These are phyloP conservation scores for Choiromyces venosus DNA, from an alignment of 495 filamentous ascomycete species.

Conservation along the genomic window DNA sequence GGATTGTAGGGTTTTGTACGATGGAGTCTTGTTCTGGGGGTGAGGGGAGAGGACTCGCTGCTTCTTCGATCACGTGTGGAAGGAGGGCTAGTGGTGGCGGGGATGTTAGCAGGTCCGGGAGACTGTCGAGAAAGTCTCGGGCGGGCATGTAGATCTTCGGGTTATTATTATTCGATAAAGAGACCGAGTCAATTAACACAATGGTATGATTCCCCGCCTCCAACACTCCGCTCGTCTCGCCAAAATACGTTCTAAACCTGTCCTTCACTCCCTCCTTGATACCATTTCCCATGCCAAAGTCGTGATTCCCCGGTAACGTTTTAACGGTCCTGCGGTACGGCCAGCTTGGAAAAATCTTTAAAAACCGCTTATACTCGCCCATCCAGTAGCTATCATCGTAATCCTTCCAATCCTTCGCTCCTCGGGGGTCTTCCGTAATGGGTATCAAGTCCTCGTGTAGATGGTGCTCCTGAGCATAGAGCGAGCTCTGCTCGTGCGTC, in stretches of 20 bases:
- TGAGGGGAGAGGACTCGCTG: not conserved
- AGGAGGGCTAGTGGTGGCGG: not conserved
- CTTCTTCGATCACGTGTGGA: not conserved
- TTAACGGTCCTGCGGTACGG: conserved; percentile 68
- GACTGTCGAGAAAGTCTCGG: conserved; percentile 65
- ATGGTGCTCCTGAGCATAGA: conserved; percentile 45
- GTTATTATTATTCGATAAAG: conserved; percentile 57
- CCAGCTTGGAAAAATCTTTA: conserved; percentile 65
- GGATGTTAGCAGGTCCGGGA: conserved; percentile 48
- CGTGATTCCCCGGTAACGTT: conserved; percentile 89
- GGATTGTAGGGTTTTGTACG: conserved; percentile 60
- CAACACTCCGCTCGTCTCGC: conserved; percentile 78
- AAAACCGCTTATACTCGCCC: conserved; percentile 72
- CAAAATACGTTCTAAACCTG: conserved; percentile 84
- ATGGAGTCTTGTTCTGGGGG: not conserved
- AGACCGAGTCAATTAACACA: conserved; percentile 82
- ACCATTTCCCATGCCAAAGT: conserved; percentile 84
- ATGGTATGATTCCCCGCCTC: conserved; percentile 93
- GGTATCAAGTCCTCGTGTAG: conserved; percentile 54
- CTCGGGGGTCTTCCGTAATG: conserved; percentile 30
- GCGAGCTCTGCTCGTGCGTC: conserved; percentile 48
- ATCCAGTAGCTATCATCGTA: conserved; percentile 79
- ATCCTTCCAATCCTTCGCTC: conserved; percentile 58
- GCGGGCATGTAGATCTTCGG: conserved; percentile 65
- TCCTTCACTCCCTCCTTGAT: conserved; percentile 72